These are phyloP conservation scores for Westerdykella ornata DNA, from an alignment of 2,329 filamentous ascomycete genomes.

Conservation along the genomic window DNA sequence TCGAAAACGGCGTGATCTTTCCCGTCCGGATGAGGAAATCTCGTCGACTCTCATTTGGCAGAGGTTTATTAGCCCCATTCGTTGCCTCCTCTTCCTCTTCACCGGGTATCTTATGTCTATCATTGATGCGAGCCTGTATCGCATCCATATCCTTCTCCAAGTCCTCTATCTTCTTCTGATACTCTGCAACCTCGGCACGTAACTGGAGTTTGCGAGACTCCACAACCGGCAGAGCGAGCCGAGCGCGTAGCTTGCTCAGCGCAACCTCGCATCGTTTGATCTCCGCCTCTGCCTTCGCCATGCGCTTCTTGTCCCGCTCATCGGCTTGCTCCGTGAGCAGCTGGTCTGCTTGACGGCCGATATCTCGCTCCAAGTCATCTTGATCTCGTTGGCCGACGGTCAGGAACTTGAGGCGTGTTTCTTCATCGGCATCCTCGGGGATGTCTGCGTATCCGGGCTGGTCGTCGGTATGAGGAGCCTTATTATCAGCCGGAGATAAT, in stretches of 20 bases:
- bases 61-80: constrained; percentile 50
- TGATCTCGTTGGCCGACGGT: constrained; percentile 60
- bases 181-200: constrained; percentile 58
- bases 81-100: constrained; percentile 39
- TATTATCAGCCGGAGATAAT: too few relatives aligned
- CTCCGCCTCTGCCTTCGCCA: constrained; percentile 49
- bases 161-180: constrained; percentile 58
- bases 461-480: background rate
- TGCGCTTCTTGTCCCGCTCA: constrained; percentile 56
- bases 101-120: constrained; percentile 57
- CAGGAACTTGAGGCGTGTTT: constrained; percentile 35
- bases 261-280: constrained; percentile 59
- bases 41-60: constrained; percentile 74
- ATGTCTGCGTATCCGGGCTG: constrained; percentile 11
- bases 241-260: constrained; percentile 53
- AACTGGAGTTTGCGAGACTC: constrained; percentile 53
- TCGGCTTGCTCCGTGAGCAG: constrained; percentile 56
- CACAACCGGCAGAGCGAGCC: constrained; percentile 50
- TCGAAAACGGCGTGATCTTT: constrained; percentile 94
- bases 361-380: constrained; percentile 83
- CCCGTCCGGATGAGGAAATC: constrained; percentile 92
- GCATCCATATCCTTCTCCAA: constrained; percentile 68
- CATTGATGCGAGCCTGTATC: constrained; percentile 73
- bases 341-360: constrained; percentile 59
- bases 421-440: constrained; percentile 36